Evolutionary conservation across 1,139 yeast genomes (phyloP), one percentile per base, ranked within the genome.

Genomic region (Fermentozyma sake): DNA sequence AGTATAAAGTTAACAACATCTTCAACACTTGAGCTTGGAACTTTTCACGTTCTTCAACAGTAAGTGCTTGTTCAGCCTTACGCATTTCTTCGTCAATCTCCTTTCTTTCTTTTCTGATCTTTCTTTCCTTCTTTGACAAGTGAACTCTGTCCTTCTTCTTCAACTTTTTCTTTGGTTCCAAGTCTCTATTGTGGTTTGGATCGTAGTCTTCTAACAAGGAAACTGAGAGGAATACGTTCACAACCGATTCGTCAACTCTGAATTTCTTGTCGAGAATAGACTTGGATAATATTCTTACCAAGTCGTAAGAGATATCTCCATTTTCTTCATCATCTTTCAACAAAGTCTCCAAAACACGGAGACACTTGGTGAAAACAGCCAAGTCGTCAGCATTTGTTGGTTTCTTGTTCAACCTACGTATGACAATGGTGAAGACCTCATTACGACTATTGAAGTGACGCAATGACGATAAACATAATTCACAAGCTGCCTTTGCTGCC

Each of bases 131-230:
- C 56, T 89, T 91, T 8, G 94, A 79, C 31, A 89, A 58, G 61
- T 89, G 95, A 5, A 84, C 85, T 42, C 96, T 68, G 51, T 91
- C 94, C 52, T 87, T 85, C 65, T 86, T 87, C 50, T 75, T 79
- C 22, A 80, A 31, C 46, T 79, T 81, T 8, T 61, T 59, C 29
- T 57, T 60, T 1, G 34, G 34, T 14, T 58, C 63, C 22, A 64
- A 63, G 15, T 62, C 62, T 22, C 64, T 69, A 40, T 73, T 69
- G 13, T 50, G 42, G 37, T 71, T 66, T 18, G 94, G 87, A 48
- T 84, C 86, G 37, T 86, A 84, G 52, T 87, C 97, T 20, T 78
- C 76, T 32, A 91, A 63, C 12, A 91, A 68, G 12, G 86, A 73
- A 36, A 89, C 58, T 3, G 91, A 78, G 31, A 89, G 61, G 30